Evolutionary conservation across 441 rosid species (phyloP), one percentile per base, ranked within the genome.

Genomic region (Melastoma candidum): DNA sequence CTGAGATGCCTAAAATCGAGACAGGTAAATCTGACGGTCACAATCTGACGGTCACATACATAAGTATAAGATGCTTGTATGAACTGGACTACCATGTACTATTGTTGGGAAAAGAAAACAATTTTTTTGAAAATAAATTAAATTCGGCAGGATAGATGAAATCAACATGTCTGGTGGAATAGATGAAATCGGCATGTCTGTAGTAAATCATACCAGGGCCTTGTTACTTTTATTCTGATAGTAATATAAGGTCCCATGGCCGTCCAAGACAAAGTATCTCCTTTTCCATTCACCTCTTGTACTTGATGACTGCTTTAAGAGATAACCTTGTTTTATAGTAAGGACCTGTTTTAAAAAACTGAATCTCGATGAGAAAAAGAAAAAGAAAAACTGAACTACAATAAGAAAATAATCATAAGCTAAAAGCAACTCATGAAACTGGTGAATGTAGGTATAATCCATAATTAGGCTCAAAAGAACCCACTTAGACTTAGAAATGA

Each of bases 281-380:
- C 97, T 84, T 68, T 87, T 87, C 92, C 96, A 90, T 58, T 84
- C 87, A 63, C 82, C 79, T 69, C 86, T 87, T 71, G 67, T 68
- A 69, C 76, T 68, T 63, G 97, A 78, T 12, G 97, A 80, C 52
- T 85, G 87, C 69, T 87, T 87, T 60, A 87, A 65, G 48, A 90
- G 74, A 84, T 90, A 87, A 26, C 97, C 97, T 62, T 83, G 92
- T 65, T 82, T 90, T 63, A 90, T 76, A 29, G 77, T 78, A 66
- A 70, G 78, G 63, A 80, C 77, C 80, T 81, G 71, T 44, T 52
- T 17, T 17, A 17, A 17, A 17, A 17, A 17, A 17, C 22, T 17
- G 22, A 17, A 17, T 17, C 22, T 17, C 22, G 22, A 17, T 17
- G 22, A 17, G 22, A 17, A 17, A 17, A 17, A 29, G 36, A 7